Percentiles rank a stretch among this genome's conserved stretches.
These are phyloP conservation scores for Asterophora parasitica DNA, from an alignment of 768 basidiomycete species.

Conservation along the genomic window DNA sequence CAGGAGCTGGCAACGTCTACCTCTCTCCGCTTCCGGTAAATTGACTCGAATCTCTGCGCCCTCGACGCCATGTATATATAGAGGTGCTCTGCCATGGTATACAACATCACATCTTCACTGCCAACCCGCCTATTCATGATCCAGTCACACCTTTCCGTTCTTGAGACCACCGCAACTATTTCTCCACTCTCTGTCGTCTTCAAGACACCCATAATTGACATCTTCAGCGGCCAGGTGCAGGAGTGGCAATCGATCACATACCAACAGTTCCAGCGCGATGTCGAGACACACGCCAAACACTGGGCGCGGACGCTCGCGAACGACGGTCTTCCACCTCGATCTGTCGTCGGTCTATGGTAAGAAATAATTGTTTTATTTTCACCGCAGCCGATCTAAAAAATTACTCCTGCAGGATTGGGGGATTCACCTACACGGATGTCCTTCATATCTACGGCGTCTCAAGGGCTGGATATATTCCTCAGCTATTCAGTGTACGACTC, in stretches of 20 bases:
- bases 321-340: constrained; percentile 43
- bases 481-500: constrained; percentile 73
- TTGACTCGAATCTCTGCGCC: constrained; percentile 18
- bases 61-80: constrained; percentile 11
- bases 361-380: constrained; percentile 18
- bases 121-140: constrained; percentile 24
- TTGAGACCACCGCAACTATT: constrained; percentile 49
- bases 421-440: constrained; percentile 66
- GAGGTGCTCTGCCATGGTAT: neutral
- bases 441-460: constrained; percentile 73
- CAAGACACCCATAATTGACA: constrained; percentile 48
- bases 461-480: constrained; percentile 73
- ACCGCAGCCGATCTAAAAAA: neutral
- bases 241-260: constrained; percentile 64
- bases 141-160: constrained; percentile 58
- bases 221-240: constrained; percentile 34
- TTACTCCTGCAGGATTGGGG: constrained; percentile 52
- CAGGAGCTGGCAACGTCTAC: constrained; percentile 19
- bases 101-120: neutral
- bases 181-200: constrained; percentile 53
- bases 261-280: constrained; percentile 56
- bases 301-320: constrained; percentile 51
- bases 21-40: constrained; percentile 11
- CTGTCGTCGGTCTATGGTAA: constrained; percentile 73
- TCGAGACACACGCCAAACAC: constrained; percentile 60